A percentile compares a stretch with the other conserved stretches of the same genome.
Conservation (phyloP, 2,329 filamentous ascomycete species). For the Ciborinia camelliae region DNA sequence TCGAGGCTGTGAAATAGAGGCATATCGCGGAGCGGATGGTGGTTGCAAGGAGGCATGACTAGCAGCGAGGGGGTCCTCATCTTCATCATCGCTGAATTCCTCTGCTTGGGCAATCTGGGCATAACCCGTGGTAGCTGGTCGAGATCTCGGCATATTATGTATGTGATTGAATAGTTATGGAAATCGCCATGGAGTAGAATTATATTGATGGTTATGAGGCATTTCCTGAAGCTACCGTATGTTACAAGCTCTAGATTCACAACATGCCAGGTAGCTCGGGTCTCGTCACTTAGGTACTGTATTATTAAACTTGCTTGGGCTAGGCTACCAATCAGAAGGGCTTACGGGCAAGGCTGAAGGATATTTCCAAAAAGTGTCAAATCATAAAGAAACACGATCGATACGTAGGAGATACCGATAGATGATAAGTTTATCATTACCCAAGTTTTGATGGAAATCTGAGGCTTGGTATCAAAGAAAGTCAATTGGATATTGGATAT, state of each 20-base stretch:
- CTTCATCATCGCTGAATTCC: slow-evolving; percentile 58
- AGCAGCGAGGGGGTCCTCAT: slow-evolving; percentile 58
- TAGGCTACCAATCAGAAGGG: slow-evolving; percentile 9
- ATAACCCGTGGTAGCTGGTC: slow-evolving; percentile 74
- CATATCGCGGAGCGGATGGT: slow-evolving; percentile 59
- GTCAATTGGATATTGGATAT: too few relatives aligned
- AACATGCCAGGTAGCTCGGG: slow-evolving; percentile 14
- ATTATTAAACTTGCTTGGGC: too few relatives aligned
- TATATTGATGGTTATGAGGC: background rate
- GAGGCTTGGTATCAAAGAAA: too few relatives aligned
- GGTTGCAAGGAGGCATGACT: slow-evolving; percentile 53
- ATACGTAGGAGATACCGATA: background rate
- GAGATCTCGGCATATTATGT: slow-evolving; percentile 33
- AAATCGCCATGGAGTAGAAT: slow-evolving; percentile 15
- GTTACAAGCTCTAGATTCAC: slow-evolving; percentile 8
- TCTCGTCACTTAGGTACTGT: slow-evolving; percentile 15
- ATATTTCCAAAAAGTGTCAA: background rate
- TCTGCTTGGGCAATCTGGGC: slow-evolving; percentile 81
- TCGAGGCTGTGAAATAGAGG: slow-evolving; percentile 58
- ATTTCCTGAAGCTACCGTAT: slow-evolving; percentile 3
- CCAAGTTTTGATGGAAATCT: too few relatives aligned
- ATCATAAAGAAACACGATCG: slow-evolving; percentile 11
- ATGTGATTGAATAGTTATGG: background rate
- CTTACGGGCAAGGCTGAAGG: slow-evolving; percentile 10
- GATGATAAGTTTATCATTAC: too few relatives aligned